A percentile compares a stretch with the other conserved stretches of the same genome.
phyloP scores from a whole-genome alignment of 208 protist species.

The Trypanosomatidae sp. region DNA sequence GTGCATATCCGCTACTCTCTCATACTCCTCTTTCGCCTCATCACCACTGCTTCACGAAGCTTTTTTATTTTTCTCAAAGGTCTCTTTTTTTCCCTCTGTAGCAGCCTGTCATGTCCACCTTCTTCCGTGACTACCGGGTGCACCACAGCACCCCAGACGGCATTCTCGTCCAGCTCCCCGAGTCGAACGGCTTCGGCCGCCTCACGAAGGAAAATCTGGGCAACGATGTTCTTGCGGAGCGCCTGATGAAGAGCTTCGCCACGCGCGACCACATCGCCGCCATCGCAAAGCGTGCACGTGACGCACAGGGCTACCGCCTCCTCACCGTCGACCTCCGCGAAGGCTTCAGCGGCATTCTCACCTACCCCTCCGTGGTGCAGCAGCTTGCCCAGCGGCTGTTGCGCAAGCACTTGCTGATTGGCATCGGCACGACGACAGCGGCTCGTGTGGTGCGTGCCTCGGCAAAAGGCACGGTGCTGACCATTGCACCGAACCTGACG shows the following conservation, averaged over 20 bases:
- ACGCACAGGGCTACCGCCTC: slow-evolving; percentile 76
- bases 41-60: background rate
- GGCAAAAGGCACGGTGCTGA: slow-evolving; percentile 63
- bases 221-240: slow-evolving; percentile 61
- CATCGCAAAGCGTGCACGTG: slow-evolving; percentile 44
- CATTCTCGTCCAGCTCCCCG: slow-evolving; percentile 78
- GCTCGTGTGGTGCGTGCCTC: slow-evolving; percentile 54
- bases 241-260: slow-evolving; percentile 63
- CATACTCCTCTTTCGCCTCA: background rate
- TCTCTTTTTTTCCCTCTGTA: no score
- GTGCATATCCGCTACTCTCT: background rate
- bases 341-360: slow-evolving; percentile 53
- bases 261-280: slow-evolving; percentile 49
- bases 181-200: slow-evolving; percentile 75
- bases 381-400: slow-evolving; percentile 55
- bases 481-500: slow-evolving; percentile 43
- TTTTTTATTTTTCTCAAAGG: background rate
- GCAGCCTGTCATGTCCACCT: background rate
- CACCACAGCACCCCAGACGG: slow-evolving; percentile 72
- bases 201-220: slow-evolving; percentile 70
- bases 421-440: slow-evolving; percentile 68
- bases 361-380: slow-evolving; percentile 51
- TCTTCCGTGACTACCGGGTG: slow-evolving; percentile 73
- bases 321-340: slow-evolving; percentile 58
- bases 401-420: slow-evolving; percentile 80